phyloP scores from a whole-genome alignment of 345 rosid genomes.

The Eutrema japonicum region DNA sequence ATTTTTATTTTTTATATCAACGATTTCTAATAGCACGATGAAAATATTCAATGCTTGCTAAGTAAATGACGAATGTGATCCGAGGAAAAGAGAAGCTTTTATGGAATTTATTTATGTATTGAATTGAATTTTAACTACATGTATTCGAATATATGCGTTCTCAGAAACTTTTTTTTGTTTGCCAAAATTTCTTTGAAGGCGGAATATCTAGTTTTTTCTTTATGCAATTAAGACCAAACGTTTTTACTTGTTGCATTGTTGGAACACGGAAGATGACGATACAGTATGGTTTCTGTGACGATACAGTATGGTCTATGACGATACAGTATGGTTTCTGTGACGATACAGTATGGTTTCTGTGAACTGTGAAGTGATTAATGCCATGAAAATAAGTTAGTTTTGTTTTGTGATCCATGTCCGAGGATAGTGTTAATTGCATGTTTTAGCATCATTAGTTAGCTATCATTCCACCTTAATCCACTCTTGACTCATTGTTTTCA shows the following conservation, averaged over 20 bases:
- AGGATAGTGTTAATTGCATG: too few relatives aligned
- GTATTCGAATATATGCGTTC: not conserved
- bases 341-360: too few relatives aligned
- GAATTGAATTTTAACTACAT: not conserved
- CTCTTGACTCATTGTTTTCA: too few relatives aligned
- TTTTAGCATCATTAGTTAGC: too few relatives aligned
- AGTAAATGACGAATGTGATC: not conserved
- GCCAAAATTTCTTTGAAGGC: not conserved
- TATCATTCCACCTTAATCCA: too few relatives aligned
- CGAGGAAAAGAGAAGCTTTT: not conserved
- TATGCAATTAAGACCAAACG: not conserved
- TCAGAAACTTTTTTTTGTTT: not conserved
- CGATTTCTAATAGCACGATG: not conserved
- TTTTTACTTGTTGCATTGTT: not conserved
- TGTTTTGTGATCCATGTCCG: too few relatives aligned
- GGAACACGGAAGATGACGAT: conserved; percentile 15
- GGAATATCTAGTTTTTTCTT: not conserved
- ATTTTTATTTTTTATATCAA: not conserved
- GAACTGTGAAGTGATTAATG: too few relatives aligned
- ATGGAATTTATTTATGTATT: not conserved
- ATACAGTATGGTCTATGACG: too few relatives aligned
- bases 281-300: not conserved
- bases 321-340: too few relatives aligned
- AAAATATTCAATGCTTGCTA: not conserved
- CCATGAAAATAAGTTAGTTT: too few relatives aligned